A percentile compares a stretch with the other conserved stretches of the same genome.
Evolutionary conservation across 768 basidiomycete genomes (phyloP).

Genomic region (Panaeolus cyanescens): DNA sequence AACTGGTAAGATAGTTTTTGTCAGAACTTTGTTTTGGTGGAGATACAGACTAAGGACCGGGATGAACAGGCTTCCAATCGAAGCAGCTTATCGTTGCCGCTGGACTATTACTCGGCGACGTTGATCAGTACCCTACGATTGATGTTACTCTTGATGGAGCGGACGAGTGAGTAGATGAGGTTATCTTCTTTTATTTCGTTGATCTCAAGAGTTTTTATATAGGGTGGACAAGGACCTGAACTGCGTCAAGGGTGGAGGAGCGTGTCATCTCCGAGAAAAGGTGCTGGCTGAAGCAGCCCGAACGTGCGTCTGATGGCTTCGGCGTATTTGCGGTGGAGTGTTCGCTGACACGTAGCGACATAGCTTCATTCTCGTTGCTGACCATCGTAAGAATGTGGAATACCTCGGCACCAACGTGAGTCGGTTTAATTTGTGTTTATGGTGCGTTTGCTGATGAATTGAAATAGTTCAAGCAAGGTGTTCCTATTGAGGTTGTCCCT

Average conservation of each 20-base stretch:
- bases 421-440: slow-evolving; percentile 12
- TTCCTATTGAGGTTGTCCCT: slow-evolving; percentile 96
- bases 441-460: neutral
- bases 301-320: slow-evolving; percentile 49
- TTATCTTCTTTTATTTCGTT: neutral
- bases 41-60: neutral
- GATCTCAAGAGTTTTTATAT: slow-evolving; percentile 3
- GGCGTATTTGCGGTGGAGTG: neutral
- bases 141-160: slow-evolving; percentile 99
- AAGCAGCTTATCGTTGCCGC: slow-evolving; percentile 90
- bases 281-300: slow-evolving; percentile 95
- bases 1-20: slow-evolving; percentile 54
- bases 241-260: slow-evolving; percentile 96
- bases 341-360: neutral
- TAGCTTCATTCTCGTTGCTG: slow-evolving; percentile 90
- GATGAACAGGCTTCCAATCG: slow-evolving; percentile 79
- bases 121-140: slow-evolving; percentile 84
- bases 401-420: slow-evolving; percentile 81
- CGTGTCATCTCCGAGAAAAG: slow-evolving; percentile 95
- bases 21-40: neutral
- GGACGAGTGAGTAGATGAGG: slow-evolving; percentile 70
- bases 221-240: slow-evolving; percentile 88
- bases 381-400: slow-evolving; percentile 91
- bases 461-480: slow-evolving; percentile 76
- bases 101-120: slow-evolving; percentile 79